Conservation (phyloP, 371 early-diverging fungal genomes). For the Mucor racemosus region DNA sequence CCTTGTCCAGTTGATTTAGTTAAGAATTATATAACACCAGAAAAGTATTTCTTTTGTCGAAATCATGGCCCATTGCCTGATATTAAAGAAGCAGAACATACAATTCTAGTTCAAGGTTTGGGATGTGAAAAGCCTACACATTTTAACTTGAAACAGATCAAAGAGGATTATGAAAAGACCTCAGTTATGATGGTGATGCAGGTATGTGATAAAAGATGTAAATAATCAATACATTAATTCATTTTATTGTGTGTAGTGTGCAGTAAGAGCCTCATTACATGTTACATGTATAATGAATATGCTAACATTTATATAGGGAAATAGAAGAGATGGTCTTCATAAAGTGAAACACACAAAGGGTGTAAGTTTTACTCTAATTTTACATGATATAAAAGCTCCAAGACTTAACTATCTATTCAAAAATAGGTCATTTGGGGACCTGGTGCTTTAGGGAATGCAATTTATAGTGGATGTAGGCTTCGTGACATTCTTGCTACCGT, state of each 20-base stretch:
- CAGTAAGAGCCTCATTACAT: conserved; percentile 17
- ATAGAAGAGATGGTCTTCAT: conserved; percentile 83
- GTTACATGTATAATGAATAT: not conserved
- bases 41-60: conserved; percentile 63
- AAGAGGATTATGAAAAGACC: conserved; percentile 34
- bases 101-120: conserved; percentile 44
- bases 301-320: conserved; percentile 53
- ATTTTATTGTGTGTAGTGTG: conserved; percentile 23
- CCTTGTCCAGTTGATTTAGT: conserved; percentile 53
- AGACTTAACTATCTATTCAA: not conserved
- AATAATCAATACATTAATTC: not conserved
- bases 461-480: conserved; percentile 79
- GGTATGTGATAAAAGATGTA: conserved; percentile 24
- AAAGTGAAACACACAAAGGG: conserved; percentile 77
- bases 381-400: not conserved
- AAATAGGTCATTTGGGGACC: conserved; percentile 74
- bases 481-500: conserved; percentile 69
- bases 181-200: conserved; percentile 52
- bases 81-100: conserved; percentile 53
- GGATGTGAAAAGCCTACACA: conserved; percentile 6
- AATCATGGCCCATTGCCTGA: conserved; percentile 89
- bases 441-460: conserved; percentile 80
- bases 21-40: conserved; percentile 60
- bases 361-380: conserved; percentile 31
- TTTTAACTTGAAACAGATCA: conserved; percentile 55